phyloP scores from a whole-genome alignment of 805 yeast genomes.

The Wickerhamiella cacticola region DNA sequence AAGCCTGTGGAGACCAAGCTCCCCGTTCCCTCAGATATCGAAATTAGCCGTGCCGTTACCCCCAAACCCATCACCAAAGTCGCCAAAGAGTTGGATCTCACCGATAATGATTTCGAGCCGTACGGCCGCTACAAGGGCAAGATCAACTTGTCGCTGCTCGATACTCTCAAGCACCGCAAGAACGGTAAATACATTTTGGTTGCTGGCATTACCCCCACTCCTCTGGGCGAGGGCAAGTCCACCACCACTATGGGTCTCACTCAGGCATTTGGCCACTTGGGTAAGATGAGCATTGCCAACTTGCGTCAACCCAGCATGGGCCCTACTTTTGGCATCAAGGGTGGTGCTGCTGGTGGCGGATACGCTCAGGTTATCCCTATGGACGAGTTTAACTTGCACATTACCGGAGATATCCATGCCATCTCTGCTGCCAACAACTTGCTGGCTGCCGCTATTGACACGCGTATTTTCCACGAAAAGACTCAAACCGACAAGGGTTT shows the following conservation, averaged over 20 bases:
- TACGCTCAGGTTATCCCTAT: slow-evolving; percentile 95
- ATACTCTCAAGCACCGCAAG: slow-evolving; percentile 50
- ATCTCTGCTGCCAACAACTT: slow-evolving; percentile 87
- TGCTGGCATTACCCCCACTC: slow-evolving; percentile 97
- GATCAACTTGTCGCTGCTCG: slow-evolving; percentile 56
- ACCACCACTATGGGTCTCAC: slow-evolving; percentile 93
- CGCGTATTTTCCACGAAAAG: slow-evolving; percentile 89
- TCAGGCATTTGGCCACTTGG: slow-evolving; percentile 83
- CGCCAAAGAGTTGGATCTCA: slow-evolving; percentile 72
- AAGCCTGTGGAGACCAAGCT: slow-evolving; percentile 39
- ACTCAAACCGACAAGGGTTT: slow-evolving; percentile 74
- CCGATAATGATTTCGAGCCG: slow-evolving; percentile 68
- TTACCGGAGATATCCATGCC: slow-evolving; percentile 97
- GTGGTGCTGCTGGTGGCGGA: slow-evolving; percentile 99
- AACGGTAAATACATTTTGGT: slow-evolving; percentile 84
- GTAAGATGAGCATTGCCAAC: slow-evolving; percentile 75
- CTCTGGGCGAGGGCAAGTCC: slow-evolving; percentile 95
- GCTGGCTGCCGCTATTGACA: slow-evolving; percentile 92
- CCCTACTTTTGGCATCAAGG: slow-evolving; percentile 96
- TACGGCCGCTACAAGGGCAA: slow-evolving; percentile 89
- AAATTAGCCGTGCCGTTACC: slow-evolving; percentile 71
- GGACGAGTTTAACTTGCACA: slow-evolving; percentile 97
- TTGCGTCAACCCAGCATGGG: slow-evolving; percentile 99
- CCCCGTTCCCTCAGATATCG: slow-evolving; percentile 89
- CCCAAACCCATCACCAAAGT: slow-evolving; percentile 72